Evolutionary conservation across 371 early-diverging fungal genomes (phyloP).

Genomic region (Mortierella sp.): DNA sequence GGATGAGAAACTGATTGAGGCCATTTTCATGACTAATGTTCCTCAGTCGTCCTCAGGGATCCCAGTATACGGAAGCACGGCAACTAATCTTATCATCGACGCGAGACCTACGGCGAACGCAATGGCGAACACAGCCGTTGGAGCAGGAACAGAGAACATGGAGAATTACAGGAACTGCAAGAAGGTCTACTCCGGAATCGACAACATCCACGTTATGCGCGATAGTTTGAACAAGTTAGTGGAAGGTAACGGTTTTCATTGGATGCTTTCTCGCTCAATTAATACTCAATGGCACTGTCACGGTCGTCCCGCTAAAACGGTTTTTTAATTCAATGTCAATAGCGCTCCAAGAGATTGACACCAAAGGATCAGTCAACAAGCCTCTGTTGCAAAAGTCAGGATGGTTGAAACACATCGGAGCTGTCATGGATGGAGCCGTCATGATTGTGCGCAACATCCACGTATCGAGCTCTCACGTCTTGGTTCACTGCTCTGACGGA

Average conservation of each 20-base stretch:
- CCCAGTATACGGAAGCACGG: conserved; percentile 49
- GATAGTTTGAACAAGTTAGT: conserved; percentile 87
- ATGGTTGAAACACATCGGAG: conserved; percentile 91
- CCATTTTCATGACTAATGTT: conserved; percentile 81
- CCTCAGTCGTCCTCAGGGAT: conserved; percentile 63
- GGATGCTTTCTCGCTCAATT: neutral
- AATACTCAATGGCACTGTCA: neutral
- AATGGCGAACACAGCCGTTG: conserved; percentile 93
- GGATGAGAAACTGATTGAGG: conserved; percentile 96
- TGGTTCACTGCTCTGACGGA: conserved; percentile 99
- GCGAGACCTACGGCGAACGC: conserved; percentile 97
- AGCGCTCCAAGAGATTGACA: conserved; percentile 72
- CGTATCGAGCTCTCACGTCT: conserved; percentile 82
- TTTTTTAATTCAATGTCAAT: neutral
- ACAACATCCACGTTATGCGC: conserved; percentile 98
- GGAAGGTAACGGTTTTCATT: conserved; percentile 71
- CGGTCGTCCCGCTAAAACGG: neutral
- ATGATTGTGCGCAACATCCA: conserved; percentile 89
- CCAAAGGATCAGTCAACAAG: conserved; percentile 65
- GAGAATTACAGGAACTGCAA: conserved; percentile 93
- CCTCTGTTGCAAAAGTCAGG: conserved; percentile 74
- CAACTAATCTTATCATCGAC: conserved; percentile 90
- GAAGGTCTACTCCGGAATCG: conserved; percentile 91
- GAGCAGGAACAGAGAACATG: conserved; percentile 95
- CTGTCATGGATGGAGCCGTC: conserved; percentile 84